Conservation (phyloP, 768 basidiomycete species). For the Rhodotorula babjevae region DNA sequence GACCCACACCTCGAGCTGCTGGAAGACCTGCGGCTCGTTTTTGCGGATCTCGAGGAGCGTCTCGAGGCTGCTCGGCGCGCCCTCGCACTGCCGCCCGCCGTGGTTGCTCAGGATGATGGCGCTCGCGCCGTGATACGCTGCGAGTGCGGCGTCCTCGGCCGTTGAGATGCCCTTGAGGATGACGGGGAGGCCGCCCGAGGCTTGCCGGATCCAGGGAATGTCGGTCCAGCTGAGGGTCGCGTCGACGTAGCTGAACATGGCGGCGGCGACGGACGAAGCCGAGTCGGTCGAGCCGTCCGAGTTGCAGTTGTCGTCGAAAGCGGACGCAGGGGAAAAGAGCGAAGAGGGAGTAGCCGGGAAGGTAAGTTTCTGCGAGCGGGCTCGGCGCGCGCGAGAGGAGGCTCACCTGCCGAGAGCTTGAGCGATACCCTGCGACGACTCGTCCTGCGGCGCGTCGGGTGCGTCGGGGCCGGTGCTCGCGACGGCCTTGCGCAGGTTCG, state of each 20-base stretch:
- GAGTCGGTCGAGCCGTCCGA: not conserved
- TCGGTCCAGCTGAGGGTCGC: conserved; percentile 29
- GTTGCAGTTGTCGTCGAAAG: not conserved
- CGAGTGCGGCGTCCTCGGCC: conserved; percentile 70
- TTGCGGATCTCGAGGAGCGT: conserved; percentile 49
- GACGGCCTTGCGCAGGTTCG: conserved; percentile 26
- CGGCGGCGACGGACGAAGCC: conserved; percentile 31
- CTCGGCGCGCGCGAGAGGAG: not conserved
- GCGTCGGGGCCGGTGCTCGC: conserved; percentile 1
- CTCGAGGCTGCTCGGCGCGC: conserved; percentile 41
- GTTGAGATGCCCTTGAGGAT: conserved; percentile 49
- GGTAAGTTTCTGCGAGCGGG: too few species aligned
- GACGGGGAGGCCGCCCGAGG: conserved; percentile 45
- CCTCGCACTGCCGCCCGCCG: conserved; percentile 55
- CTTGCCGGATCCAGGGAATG: conserved; percentile 35
- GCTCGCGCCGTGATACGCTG: conserved; percentile 74
- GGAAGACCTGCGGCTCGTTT: conserved; percentile 50
- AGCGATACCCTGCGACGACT: conserved; percentile 18
- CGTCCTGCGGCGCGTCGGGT: conserved; percentile 18
- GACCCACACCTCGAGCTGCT: conserved; percentile 51
- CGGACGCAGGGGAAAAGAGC: not conserved
- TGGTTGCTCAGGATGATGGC: conserved; percentile 88
- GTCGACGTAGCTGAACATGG: conserved; percentile 41
- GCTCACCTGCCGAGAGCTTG: conserved; percentile 30
- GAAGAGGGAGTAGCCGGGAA: not conserved